A percentile compares a stretch with the other conserved stretches of the same genome.
phyloP scores from a whole-genome alignment of 345 rosid species.

The Kernera saxatilis region DNA sequence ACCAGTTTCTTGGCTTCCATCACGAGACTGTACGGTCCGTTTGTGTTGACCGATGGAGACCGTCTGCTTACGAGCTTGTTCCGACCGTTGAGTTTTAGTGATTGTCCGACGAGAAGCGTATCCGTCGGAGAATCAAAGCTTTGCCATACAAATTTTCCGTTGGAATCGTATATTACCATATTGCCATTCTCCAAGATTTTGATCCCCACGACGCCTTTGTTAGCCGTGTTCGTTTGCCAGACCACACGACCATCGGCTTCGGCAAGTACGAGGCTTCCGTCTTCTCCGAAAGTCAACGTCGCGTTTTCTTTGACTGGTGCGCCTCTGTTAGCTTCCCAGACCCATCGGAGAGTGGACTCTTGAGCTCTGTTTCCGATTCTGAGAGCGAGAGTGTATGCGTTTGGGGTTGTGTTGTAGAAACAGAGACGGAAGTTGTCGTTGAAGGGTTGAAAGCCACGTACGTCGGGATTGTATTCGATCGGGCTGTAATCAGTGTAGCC shows the following conservation, averaged over 20 bases:
- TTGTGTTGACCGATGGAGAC: constrained; percentile 24
- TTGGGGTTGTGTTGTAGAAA: constrained; percentile 60
- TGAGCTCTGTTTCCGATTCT: constrained; percentile 41
- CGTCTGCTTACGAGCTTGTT: constrained; percentile 49
- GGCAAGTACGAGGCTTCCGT: constrained; percentile 55
- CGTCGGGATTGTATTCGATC: constrained; percentile 28
- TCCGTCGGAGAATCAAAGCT: constrained; percentile 61
- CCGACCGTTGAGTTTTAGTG: constrained; percentile 27
- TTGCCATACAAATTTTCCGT: constrained; percentile 47
- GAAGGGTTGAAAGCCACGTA: constrained; percentile 20
- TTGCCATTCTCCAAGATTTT: constrained; percentile 50
- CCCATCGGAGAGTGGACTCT: constrained; percentile 42
- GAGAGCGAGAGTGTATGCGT: constrained; percentile 50
- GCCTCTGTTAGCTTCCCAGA: constrained; percentile 70
- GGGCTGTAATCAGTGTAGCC: constrained; percentile 27
- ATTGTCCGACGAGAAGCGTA: constrained; percentile 54
- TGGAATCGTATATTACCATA: constrained; percentile 48
- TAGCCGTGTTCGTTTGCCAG: constrained; percentile 63
- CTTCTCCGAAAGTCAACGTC: constrained; percentile 36
- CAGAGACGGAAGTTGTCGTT: constrained; percentile 46
- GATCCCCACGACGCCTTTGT: constrained; percentile 53
- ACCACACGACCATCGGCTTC: constrained; percentile 51
- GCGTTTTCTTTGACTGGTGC: constrained; percentile 61
- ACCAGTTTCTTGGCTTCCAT: constrained; percentile 37
- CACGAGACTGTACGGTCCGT: constrained; percentile 55